Percentiles rank a stretch among this genome's conserved stretches.
These are phyloP conservation scores for Rhexocercosporidium sp. DNA, from an alignment of 2,329 filamentous ascomycete species.

Conservation along the genomic window DNA sequence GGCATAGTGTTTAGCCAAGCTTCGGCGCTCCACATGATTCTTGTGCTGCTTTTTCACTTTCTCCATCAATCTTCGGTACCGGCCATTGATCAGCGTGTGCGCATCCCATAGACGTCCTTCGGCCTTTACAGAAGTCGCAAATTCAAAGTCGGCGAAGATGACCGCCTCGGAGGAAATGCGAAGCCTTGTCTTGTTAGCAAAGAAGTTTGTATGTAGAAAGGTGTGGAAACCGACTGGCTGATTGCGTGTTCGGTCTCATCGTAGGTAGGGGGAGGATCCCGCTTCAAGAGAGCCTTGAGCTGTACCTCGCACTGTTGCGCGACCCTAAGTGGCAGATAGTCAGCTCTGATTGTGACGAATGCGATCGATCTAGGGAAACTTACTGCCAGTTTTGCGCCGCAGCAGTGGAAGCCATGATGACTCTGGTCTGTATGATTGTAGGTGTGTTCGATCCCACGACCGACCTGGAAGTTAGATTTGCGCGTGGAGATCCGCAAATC, in stretches of 20 bases:
- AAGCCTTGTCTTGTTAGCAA: slow-evolving; percentile 36
- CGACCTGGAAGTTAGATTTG: slow-evolving; percentile 61
- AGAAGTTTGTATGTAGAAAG: not conserved
- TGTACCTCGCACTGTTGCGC: slow-evolving; percentile 54
- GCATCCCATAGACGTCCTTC: slow-evolving; percentile 79
- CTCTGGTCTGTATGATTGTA: slow-evolving; percentile 19
- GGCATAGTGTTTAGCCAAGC: slow-evolving; percentile 80
- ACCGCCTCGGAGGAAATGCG: slow-evolving; percentile 69
- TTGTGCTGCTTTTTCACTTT: slow-evolving; percentile 53
- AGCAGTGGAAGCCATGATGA: slow-evolving; percentile 40
- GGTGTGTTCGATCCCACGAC: slow-evolving; percentile 52
- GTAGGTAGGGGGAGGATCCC: slow-evolving; percentile 50
- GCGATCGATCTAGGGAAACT: slow-evolving; percentile 35
- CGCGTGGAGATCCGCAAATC: slow-evolving; percentile 49
- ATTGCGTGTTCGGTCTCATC: slow-evolving; percentile 50
- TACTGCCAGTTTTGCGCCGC: slow-evolving; percentile 59
- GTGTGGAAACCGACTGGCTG: slow-evolving; percentile 33
- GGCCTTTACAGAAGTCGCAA: slow-evolving; percentile 65
- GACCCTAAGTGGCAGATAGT: slow-evolving; percentile 37
- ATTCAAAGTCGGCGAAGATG: slow-evolving; percentile 74
- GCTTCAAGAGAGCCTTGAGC: slow-evolving; percentile 53
- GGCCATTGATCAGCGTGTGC: slow-evolving; percentile 77
- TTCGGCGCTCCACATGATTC: slow-evolving; percentile 66
- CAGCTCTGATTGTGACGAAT: slow-evolving; percentile 22
- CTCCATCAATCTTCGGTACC: slow-evolving; percentile 74